A percentile compares a stretch with the other conserved stretches of the same genome.
phyloP scores from a whole-genome alignment of 345 rosid species.

The Microcos paniculata region DNA sequence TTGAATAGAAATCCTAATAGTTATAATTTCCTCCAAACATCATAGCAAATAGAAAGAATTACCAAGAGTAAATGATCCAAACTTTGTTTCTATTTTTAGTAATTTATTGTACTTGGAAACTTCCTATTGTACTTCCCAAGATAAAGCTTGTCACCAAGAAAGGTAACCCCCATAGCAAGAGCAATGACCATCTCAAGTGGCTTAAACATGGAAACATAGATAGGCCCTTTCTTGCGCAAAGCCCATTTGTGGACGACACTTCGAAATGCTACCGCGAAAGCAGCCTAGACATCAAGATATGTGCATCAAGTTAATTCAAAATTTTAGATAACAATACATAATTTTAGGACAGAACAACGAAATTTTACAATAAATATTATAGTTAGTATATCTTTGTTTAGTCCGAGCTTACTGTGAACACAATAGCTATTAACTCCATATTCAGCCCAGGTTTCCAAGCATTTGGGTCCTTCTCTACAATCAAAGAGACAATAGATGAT shows the following conservation, averaged over 20 bases:
- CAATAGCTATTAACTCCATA: constrained; percentile 21
- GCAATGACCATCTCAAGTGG: constrained; percentile 17
- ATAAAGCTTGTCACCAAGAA: constrained; percentile 40
- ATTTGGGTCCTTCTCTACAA: constrained; percentile 20
- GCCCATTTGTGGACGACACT: constrained; percentile 30
- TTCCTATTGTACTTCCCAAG: constrained; percentile 31
- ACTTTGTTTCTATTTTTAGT: neutral
- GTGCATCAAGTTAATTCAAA: neutral
- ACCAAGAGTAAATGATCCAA: neutral
- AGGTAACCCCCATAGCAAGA: constrained; percentile 26
- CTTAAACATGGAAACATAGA: constrained; percentile 14
- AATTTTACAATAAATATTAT: too few species aligned
- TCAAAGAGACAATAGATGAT: constrained; percentile 19
- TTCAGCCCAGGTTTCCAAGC: constrained; percentile 27
- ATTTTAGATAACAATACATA: neutral
- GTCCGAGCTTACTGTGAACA: constrained; percentile 18
- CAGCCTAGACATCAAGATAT: constrained; percentile 24
- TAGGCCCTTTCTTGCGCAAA: constrained; percentile 14
- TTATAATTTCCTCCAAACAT: neutral
- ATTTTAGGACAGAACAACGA: neutral
- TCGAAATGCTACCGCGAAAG: constrained; percentile 24
- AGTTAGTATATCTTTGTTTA: too few species aligned
- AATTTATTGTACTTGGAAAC: neutral
- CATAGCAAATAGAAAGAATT: neutral
- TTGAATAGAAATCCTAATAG: neutral